phyloP scores from a whole-genome alignment of 352 stramenopile species.

The Pilasporangium apinafurcum region DNA sequence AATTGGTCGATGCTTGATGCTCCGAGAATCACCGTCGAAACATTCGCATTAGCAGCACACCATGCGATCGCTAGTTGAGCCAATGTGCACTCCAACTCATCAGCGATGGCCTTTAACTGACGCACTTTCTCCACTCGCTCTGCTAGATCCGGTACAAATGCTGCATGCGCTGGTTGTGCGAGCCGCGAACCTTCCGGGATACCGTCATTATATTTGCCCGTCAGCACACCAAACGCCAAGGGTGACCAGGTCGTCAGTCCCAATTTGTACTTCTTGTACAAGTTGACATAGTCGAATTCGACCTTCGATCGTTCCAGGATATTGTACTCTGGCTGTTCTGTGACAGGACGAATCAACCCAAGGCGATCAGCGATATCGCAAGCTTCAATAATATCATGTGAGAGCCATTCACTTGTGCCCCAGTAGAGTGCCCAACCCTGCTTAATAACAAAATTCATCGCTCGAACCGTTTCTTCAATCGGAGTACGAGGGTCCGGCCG shows the following conservation, averaged over 20 bases:
- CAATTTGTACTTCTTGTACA: constrained; percentile 46
- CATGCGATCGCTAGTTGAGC: constrained; percentile 22
- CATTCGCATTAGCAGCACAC: constrained; percentile 11
- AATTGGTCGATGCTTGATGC: constrained; percentile 28
- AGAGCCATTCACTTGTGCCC: constrained; percentile 46
- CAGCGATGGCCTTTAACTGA: constrained; percentile 11
- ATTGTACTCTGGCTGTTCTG: constrained; percentile 59
- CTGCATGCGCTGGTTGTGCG: not conserved
- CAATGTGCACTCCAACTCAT: constrained; percentile 16
- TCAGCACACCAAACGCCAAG: constrained; percentile 25
- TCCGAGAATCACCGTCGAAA: constrained; percentile 23
- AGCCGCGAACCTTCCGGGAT: constrained; percentile 11
- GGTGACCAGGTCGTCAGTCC: constrained; percentile 34
- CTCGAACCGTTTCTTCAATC: constrained; percentile 39
- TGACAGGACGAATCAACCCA: constrained; percentile 18
- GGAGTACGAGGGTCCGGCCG: constrained; percentile 20
- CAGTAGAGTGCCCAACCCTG: constrained; percentile 38
- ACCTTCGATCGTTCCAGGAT: constrained; percentile 32
- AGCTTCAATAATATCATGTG: constrained; percentile 33
- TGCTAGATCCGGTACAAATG: not conserved
- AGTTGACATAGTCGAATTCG: constrained; percentile 7
- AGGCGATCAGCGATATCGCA: constrained; percentile 21
- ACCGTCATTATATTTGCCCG: constrained; percentile 33
- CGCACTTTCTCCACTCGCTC: constrained; percentile 2
- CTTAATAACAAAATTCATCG: constrained; percentile 38